These are phyloP conservation scores for Cydonia oblonga DNA, from an alignment of 331 rosid genomes.

Conservation along the genomic window DNA sequence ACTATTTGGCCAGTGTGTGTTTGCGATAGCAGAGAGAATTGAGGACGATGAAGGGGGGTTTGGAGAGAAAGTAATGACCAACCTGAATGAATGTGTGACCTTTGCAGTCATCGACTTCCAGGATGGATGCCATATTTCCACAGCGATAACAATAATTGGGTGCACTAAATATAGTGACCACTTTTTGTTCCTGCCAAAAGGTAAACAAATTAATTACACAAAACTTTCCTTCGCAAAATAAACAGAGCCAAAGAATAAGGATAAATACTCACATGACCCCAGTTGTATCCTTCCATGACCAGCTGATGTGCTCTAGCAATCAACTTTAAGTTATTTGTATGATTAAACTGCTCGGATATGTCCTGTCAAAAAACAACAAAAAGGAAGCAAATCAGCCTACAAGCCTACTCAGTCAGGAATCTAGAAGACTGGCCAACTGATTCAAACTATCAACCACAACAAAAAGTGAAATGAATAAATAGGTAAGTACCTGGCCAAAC, in stretches of 20 bases:
- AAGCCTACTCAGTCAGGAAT: not conserved
- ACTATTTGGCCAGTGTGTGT: not conserved
- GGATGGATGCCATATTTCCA: conserved; percentile 90
- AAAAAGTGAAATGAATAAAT: not conserved
- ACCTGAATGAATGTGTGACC: conserved; percentile 94
- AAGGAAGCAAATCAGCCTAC: not conserved
- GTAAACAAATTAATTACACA: not conserved
- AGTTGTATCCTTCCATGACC: conserved; percentile 95
- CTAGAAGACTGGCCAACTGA: not conserved
- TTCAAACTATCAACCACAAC: not conserved
- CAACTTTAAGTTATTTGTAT: conserved; percentile 76
- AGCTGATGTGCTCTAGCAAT: conserved; percentile 93
- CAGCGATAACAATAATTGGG: conserved; percentile 90
- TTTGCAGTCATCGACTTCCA: conserved; percentile 91
- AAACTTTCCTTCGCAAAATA: not conserved
- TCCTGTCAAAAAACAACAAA: conserved; percentile 39
- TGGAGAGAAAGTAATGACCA: not conserved
- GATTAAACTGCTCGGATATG: conserved; percentile 91
- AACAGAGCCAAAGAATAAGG: not conserved
- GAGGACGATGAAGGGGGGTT: not conserved
- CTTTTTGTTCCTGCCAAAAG: conserved; percentile 74
- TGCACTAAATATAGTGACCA: conserved; percentile 88
- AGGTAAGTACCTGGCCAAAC: conserved; percentile 62
- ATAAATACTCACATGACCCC: conserved; percentile 62
- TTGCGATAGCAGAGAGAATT: not conserved